These are phyloP conservation scores for Globomyces pollinis-pini DNA, from an alignment of 192 early-diverging fungal genomes.

Conservation along the genomic window DNA sequence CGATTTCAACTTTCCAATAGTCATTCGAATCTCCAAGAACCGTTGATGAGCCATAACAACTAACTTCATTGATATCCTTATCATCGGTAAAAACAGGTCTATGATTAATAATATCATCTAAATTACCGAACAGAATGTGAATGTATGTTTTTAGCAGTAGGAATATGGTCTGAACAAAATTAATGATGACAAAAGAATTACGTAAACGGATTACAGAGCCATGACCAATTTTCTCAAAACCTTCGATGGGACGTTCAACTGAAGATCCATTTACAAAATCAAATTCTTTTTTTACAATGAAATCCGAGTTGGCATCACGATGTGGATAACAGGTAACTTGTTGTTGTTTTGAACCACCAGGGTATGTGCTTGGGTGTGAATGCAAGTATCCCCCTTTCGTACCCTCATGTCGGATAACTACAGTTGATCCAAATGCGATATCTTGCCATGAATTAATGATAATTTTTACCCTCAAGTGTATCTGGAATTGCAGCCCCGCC, in stretches of 20 bases:
- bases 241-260: slow-evolving; percentile 14
- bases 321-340: slow-evolving; percentile 51
- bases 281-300: slow-evolving; percentile 47
- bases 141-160: slow-evolving; percentile 34
- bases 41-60: slow-evolving; percentile 40
- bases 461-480: slow-evolving; percentile 13
- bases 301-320: slow-evolving; percentile 71
- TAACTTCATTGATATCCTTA: slow-evolving; percentile 42
- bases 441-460: slow-evolving; percentile 29
- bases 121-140: slow-evolving; percentile 32
- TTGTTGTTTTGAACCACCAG: slow-evolving; percentile 69
- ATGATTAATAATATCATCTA: slow-evolving; percentile 8
- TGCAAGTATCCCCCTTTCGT: slow-evolving; percentile 73
- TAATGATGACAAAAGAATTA: too few species aligned
- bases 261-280: slow-evolving; percentile 19
- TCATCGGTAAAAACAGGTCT: slow-evolving; percentile 25
- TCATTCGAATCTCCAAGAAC: slow-evolving; percentile 88
- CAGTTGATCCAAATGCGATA: slow-evolving; percentile 52
- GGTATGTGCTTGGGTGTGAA: slow-evolving; percentile 59
- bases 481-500: slow-evolving; percentile 28
- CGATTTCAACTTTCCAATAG: slow-evolving; percentile 80
- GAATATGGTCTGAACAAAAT: slow-evolving; percentile 31
- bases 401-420: slow-evolving; percentile 59
- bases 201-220: slow-evolving; percentile 72
- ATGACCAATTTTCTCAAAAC: slow-evolving; percentile 37